Evolutionary conservation across 257 asterid genomes (phyloP).

Genomic region (Solanum gandarillasii): DNA sequence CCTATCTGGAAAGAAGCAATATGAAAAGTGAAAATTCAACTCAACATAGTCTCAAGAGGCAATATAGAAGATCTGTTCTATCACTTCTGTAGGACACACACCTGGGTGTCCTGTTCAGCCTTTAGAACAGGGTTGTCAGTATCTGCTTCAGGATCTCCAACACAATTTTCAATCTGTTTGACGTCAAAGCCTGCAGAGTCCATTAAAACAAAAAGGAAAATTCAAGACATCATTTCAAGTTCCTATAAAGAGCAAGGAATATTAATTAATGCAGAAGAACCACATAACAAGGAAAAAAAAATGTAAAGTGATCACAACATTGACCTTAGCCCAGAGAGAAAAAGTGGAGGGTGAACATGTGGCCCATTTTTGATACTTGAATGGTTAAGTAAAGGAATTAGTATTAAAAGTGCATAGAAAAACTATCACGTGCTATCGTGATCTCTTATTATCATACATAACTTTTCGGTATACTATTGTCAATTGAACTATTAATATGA

Average conservation of each 20-base stretch:
- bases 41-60: not conserved
- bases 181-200: conserved; percentile 48
- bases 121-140: conserved; percentile 57
- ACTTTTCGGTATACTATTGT: not conserved
- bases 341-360: not conserved
- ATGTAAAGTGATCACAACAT: not conserved
- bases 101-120: conserved; percentile 51
- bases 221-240: not conserved
- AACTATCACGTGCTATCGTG: not conserved
- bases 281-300: not conserved
- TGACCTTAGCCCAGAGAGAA: not conserved
- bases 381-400: not conserved
- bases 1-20: conserved; percentile 31
- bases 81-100: conserved; percentile 1
- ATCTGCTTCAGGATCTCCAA: conserved; percentile 74
- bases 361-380: not conserved
- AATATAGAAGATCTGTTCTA: not conserved
- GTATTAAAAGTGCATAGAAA: not conserved
- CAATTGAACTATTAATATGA: not conserved
- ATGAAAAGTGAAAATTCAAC: not conserved
- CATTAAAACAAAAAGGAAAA: not conserved
- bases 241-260: not conserved
- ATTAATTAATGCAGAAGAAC: not conserved
- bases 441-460: not conserved
- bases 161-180: conserved; percentile 61